Evolutionary conservation across 768 basidiomycete species (phyloP).

Genomic region (Peribolospora baueri): DNA sequence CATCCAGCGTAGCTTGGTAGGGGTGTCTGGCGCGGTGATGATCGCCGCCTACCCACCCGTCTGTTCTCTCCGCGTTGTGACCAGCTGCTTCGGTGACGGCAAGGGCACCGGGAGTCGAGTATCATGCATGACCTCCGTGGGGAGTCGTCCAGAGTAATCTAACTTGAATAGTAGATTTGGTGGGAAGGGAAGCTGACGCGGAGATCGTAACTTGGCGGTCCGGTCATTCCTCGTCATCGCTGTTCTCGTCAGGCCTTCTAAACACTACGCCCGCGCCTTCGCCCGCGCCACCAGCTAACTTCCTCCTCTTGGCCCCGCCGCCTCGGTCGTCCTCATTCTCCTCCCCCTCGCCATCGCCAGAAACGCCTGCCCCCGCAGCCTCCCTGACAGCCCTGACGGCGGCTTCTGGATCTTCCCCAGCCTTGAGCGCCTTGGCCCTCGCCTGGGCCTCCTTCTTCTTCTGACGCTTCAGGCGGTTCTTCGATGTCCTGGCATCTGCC

Average conservation of each 20-base stretch:
- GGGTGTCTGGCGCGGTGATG: too few species aligned
- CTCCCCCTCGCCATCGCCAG: background rate
- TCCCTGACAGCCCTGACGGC: background rate
- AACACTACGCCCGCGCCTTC: background rate
- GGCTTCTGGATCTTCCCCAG: background rate
- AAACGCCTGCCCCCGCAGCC: background rate
- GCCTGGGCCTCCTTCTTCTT: slow-evolving; percentile 66
- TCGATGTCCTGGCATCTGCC: slow-evolving; percentile 72
- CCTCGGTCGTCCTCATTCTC: background rate
- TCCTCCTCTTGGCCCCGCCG: slow-evolving; percentile 4
- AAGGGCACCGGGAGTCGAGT: too few species aligned
- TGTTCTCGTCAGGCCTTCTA: slow-evolving; percentile 2
- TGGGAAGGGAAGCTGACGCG: too few species aligned
- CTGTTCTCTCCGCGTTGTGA: too few species aligned
- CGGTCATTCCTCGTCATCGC: slow-evolving; percentile 3
- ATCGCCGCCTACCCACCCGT: too few species aligned
- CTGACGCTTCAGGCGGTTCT: slow-evolving; percentile 77
- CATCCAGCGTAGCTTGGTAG: too few species aligned
- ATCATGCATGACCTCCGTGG: too few species aligned
- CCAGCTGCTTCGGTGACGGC: too few species aligned
- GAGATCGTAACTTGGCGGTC: too few species aligned
- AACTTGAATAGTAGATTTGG: too few species aligned
- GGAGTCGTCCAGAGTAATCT: too few species aligned
- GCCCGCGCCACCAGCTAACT: slow-evolving; percentile 1
- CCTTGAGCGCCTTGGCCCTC: slow-evolving; percentile 7